These are phyloP conservation scores for Calonectria ilicicola DNA, from an alignment of 2,329 filamentous ascomycete genomes.

Conservation along the genomic window DNA sequence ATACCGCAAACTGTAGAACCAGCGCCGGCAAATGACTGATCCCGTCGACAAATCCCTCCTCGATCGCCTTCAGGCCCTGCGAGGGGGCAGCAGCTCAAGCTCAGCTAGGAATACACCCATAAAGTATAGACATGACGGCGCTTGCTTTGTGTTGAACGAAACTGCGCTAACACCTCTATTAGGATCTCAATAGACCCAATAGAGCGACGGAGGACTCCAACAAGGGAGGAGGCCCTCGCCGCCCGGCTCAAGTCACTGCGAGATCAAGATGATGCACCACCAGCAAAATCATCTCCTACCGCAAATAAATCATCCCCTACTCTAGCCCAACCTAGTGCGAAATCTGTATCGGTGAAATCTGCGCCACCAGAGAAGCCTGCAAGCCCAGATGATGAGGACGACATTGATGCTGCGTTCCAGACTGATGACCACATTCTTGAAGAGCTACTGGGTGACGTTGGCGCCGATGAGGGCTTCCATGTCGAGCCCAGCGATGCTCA, in stretches of 20 bases:
- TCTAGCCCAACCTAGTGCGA: neutral
- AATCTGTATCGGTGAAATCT: neutral
- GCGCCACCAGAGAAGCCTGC: neutral
- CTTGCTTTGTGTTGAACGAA: neutral
- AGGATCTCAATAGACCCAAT: constrained; percentile 52
- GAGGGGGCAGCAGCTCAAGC: constrained; percentile 50
- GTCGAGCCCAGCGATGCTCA: constrained; percentile 44
- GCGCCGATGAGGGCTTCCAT: constrained; percentile 46
- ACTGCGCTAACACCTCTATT: too few relatives aligned
- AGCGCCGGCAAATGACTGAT: constrained; percentile 44
- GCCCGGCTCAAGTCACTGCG: constrained; percentile 65
- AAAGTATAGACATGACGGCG: constrained; percentile 49
- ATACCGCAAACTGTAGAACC: neutral
- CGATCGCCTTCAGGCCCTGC: constrained; percentile 66
- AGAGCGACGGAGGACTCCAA: constrained; percentile 55
- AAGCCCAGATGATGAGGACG: constrained; percentile 44
- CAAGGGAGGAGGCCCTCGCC: constrained; percentile 64
- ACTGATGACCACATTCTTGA: constrained; percentile 66
- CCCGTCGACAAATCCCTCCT: constrained; percentile 61
- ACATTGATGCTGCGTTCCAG: constrained; percentile 53
- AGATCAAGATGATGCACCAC: constrained; percentile 48
- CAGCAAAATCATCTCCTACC: constrained; percentile 14
- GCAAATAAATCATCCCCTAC: neutral
- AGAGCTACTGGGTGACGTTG: constrained; percentile 61
- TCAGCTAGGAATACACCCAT: constrained; percentile 48